A percentile compares a stretch with the other conserved stretches of the same genome.
Evolutionary conservation across 1,284 basidiomycete genomes (phyloP).

Genomic region (Acaromyces ingoldii): DNA sequence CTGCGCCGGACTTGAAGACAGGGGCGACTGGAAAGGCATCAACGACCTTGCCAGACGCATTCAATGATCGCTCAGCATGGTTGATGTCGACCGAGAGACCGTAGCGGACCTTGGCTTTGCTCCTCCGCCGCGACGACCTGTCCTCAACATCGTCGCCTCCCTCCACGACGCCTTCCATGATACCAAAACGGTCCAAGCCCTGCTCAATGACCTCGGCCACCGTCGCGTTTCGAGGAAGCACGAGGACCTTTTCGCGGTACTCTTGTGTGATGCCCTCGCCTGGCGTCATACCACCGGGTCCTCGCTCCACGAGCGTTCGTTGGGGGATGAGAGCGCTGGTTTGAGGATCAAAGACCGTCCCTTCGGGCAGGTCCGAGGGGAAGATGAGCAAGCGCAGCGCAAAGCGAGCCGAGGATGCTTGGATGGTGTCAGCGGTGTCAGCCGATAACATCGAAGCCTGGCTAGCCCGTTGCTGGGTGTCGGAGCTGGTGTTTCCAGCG

Average conservation of each 20-base stretch:
- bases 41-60: constrained; percentile 51
- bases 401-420: constrained; percentile 73
- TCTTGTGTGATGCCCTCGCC: constrained; percentile 15
- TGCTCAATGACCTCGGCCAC: constrained; percentile 93
- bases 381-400: constrained; percentile 79
- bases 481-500: not conserved
- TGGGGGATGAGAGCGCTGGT: constrained; percentile 74
- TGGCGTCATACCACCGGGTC: constrained; percentile 11
- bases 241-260: constrained; percentile 40
- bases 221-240: constrained; percentile 82
- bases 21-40: constrained; percentile 79
- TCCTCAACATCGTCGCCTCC: constrained; percentile 96
- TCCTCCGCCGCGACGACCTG: constrained; percentile 73
- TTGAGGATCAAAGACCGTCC: constrained; percentile 82
- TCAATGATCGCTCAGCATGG: constrained; percentile 26
- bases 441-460: not conserved
- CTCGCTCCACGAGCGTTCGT: constrained; percentile 18
- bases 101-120: constrained; percentile 73
- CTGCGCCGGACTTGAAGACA: constrained; percentile 58
- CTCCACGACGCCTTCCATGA: constrained; percentile 89
- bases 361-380: constrained; percentile 82
- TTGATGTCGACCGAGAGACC: constrained; percentile 56
- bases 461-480: not conserved
- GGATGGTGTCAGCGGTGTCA: not conserved
- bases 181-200: constrained; percentile 84